phyloP scores from a whole-genome alignment of 371 early-diverging fungal species.

The Mucor saturninus region DNA sequence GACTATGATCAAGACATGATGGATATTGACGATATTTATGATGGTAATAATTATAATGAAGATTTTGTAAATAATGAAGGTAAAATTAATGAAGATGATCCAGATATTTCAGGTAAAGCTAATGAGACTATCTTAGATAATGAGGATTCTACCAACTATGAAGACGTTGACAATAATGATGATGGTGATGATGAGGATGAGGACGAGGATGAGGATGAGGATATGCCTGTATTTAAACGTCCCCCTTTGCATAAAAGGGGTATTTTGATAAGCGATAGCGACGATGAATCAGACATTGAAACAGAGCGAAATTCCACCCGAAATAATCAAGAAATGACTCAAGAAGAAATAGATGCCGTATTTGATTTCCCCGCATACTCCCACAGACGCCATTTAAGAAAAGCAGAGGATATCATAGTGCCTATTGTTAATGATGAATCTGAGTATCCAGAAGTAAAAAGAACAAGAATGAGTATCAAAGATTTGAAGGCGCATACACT shows the following conservation, averaged over 20 bases:
- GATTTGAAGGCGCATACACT: constrained; percentile 5
- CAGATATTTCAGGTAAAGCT: too few species aligned
- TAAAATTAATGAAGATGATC: too few species aligned
- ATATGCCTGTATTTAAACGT: background rate
- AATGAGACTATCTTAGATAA: too few species aligned
- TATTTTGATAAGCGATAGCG: background rate
- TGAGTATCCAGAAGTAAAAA: constrained; percentile 10
- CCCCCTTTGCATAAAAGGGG: background rate
- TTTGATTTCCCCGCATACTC: constrained; percentile 11
- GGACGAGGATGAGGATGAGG: background rate
- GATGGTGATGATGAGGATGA: background rate
- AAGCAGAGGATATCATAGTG: background rate
- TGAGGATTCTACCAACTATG: too few species aligned
- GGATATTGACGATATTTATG: background rate
- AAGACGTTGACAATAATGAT: background rate
- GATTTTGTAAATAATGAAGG: background rate
- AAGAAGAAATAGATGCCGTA: constrained; percentile 4
- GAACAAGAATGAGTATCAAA: background rate
- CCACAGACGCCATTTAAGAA: background rate
- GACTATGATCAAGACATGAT: background rate
- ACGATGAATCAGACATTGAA: background rate
- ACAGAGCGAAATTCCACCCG: background rate
- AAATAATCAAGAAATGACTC: background rate
- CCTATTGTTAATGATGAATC: constrained; percentile 10
- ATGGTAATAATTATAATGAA: too few species aligned